phyloP scores from a whole-genome alignment of 2,329 filamentous ascomycete genomes.

The Cladosporium sp. region DNA sequence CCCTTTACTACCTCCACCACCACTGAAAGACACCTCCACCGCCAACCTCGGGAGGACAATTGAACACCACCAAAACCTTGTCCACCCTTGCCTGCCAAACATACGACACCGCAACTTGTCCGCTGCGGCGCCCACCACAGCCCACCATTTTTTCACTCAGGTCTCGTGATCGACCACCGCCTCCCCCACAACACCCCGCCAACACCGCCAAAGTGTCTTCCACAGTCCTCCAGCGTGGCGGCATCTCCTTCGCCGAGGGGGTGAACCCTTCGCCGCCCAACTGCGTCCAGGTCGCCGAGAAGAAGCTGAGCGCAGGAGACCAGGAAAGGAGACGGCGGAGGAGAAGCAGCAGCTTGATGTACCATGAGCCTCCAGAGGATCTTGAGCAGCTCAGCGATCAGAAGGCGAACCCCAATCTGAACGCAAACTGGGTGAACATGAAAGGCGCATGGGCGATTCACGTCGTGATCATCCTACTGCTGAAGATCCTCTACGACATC shows the following conservation, averaged over 20 bases:
- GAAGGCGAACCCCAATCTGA: conserved; percentile 89
- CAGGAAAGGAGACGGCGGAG: conserved; percentile 65
- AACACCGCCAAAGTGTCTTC: conserved; percentile 97
- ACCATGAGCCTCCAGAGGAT: conserved; percentile 94
- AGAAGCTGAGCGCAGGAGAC: conserved; percentile 61
- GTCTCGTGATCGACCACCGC: background rate
- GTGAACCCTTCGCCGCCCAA: conserved; percentile 52
- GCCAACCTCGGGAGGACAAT: background rate
- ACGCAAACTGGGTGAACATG: conserved; percentile 98
- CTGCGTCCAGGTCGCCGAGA: conserved; percentile 38
- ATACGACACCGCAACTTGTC: background rate
- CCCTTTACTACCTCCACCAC: background rate
- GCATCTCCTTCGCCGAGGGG: conserved; percentile 82
- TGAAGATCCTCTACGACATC: conserved; percentile 97
- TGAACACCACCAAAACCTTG: background rate
- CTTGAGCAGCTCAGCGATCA: conserved; percentile 98
- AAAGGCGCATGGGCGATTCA: conserved; percentile 99
- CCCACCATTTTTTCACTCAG: conserved; percentile 10
- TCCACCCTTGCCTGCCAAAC: background rate
- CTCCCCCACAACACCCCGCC: conserved; percentile 29
- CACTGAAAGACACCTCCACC: background rate
- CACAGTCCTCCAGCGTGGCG: conserved; percentile 82
- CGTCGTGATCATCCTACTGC: conserved; percentile 82
- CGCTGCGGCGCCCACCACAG: background rate
- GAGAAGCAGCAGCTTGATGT: conserved; percentile 97